A percentile compares a stretch with the other conserved stretches of the same genome.
Evolutionary conservation across 2,329 filamentous ascomycete species (phyloP).

Genomic region (Blumeriella jaapii): DNA sequence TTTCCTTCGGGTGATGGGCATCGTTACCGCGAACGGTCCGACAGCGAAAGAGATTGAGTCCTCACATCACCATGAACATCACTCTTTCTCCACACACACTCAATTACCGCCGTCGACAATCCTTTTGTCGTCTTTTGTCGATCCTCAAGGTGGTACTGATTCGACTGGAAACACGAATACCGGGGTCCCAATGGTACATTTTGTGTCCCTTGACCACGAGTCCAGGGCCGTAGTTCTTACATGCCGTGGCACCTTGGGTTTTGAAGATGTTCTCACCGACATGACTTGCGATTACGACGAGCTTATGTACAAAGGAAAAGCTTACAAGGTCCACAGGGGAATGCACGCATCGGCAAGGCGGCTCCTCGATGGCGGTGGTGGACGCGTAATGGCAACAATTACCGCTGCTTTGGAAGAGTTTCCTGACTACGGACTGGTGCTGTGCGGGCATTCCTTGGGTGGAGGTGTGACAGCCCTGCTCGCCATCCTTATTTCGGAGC

Average conservation of each 20-base stretch:
- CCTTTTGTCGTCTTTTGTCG: slow-evolving; percentile 42
- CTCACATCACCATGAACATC: slow-evolving; percentile 43
- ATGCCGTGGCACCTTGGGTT: slow-evolving; percentile 42
- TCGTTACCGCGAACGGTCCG: slow-evolving; percentile 38
- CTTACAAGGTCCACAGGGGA: slow-evolving; percentile 44
- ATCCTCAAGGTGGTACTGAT: slow-evolving; percentile 41
- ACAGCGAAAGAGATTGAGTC: slow-evolving; percentile 28
- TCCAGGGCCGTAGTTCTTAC: slow-evolving; percentile 44
- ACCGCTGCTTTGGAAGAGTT: slow-evolving; percentile 41
- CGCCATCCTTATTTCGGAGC: slow-evolving; percentile 41
- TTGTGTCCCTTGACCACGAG: slow-evolving; percentile 43
- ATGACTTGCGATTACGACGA: slow-evolving; percentile 46
- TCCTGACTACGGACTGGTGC: slow-evolving; percentile 41
- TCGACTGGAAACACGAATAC: slow-evolving; percentile 37
- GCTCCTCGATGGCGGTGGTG: slow-evolving; percentile 37
- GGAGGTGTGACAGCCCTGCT: slow-evolving; percentile 43
- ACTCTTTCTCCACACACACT: slow-evolving; percentile 53
- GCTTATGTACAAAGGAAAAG: slow-evolving; percentile 35
- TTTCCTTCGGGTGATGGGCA: slow-evolving; percentile 52
- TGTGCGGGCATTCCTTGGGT: slow-evolving; percentile 44
- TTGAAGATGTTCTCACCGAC: slow-evolving; percentile 45
- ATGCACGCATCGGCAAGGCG: slow-evolving; percentile 43
- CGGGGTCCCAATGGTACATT: slow-evolving; percentile 44
- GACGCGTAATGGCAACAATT: slow-evolving; percentile 40
- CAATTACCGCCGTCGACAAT: slow-evolving; percentile 45